phyloP scores from a whole-genome alignment of 441 rosid species.

The Erodium moschatum region DNA sequence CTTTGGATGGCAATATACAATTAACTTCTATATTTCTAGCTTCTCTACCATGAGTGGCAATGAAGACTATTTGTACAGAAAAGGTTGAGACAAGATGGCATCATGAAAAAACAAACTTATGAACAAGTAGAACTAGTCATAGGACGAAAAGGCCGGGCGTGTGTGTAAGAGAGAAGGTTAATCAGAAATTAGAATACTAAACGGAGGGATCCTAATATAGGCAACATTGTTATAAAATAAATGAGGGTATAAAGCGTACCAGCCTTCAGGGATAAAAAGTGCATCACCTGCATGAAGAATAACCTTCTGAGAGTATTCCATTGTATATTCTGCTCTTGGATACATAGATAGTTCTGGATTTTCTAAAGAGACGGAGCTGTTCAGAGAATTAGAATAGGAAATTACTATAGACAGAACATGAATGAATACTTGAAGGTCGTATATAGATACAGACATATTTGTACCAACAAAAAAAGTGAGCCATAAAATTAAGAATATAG shows the following conservation, averaged over 20 bases:
- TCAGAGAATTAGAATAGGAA: conserved; percentile 19
- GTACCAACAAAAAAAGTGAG: not conserved
- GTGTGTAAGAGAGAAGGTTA: conserved; percentile 4
- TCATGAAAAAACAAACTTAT: not conserved
- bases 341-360: conserved; percentile 51
- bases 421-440: conserved; percentile 8
- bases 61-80: not conserved
- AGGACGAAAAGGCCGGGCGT: not conserved
- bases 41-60: not conserved
- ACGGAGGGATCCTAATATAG: conserved; percentile 6
- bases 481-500: conserved; percentile 14
- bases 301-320: conserved; percentile 52
- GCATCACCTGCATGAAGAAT: conserved; percentile 75
- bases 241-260: conserved; percentile 43
- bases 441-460: not conserved
- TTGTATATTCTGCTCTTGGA: conserved; percentile 63
- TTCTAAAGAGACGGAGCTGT: conserved; percentile 63
- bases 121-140: not conserved
- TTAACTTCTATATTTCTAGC: not conserved
- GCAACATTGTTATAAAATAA: conserved; percentile 8
- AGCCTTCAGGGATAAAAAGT: conserved; percentile 97
- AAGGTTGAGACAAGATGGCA: not conserved
- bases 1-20: conserved; percentile 13
- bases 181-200: not conserved
- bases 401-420: conserved; percentile 6